A percentile compares a stretch with the other conserved stretches of the same genome.
Conservation (phyloP, 2,329 filamentous ascomycete species). For the Cercospora sp. region DNA sequence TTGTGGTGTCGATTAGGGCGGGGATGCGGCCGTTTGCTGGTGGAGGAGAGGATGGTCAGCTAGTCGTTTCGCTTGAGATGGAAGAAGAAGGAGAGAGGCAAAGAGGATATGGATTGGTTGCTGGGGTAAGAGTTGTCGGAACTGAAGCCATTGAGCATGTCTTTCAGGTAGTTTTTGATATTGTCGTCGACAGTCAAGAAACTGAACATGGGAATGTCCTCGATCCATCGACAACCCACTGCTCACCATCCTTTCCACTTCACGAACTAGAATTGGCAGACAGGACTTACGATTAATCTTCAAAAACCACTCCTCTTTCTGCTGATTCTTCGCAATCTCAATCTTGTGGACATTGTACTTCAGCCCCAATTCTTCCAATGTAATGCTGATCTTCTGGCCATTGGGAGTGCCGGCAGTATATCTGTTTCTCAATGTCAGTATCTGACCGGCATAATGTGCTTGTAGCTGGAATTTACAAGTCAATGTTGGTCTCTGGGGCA, state of each 20-base stretch:
- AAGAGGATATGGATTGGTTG: neutral
- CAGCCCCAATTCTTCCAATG: slow-evolving; percentile 39
- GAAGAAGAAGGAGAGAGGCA: neutral
- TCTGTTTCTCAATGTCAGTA: neutral
- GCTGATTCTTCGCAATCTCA: slow-evolving; percentile 46
- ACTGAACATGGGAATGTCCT: neutral
- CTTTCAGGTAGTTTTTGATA: neutral
- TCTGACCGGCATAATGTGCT: neutral
- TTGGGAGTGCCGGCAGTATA: slow-evolving; percentile 39
- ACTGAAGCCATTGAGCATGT: neutral
- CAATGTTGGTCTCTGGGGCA: slow-evolving; percentile 13
- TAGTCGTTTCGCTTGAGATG: neutral
- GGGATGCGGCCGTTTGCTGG: slow-evolving; percentile 51
- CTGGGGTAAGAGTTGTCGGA: slow-evolving; percentile 42
- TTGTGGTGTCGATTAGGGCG: slow-evolving; percentile 45
- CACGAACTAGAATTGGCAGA: slow-evolving; percentile 56
- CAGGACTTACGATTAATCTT: slow-evolving; percentile 44
- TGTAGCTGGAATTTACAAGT: neutral
- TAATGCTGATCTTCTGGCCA: slow-evolving; percentile 38
- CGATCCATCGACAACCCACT: neutral
- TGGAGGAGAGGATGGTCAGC: neutral
- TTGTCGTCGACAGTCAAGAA: neutral
- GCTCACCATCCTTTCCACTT: slow-evolving; percentile 33
- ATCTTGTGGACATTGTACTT: slow-evolving; percentile 41
- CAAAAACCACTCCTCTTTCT: slow-evolving; percentile 50